Base-by-base conservation (phyloP, 441 rosid genomes). In the Gossypium lobatum region DNA sequence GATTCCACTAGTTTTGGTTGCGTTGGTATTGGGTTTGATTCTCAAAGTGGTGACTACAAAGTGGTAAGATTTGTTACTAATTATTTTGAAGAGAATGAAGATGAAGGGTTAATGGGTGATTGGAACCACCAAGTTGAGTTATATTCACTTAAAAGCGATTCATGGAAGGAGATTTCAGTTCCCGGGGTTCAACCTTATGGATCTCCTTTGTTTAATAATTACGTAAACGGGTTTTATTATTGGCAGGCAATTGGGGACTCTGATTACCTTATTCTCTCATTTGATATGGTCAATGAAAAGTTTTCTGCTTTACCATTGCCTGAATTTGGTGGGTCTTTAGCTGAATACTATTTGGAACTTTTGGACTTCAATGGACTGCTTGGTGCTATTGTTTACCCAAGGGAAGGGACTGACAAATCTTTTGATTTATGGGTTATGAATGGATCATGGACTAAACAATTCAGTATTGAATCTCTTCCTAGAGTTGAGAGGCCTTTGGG, bases 11-110 rank as follows among this genome's bases (percentile, higher is more conserved):
- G 5, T 18, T 70, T 8, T 16, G 66, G 53, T 18, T 21, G 39
- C 54, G 62, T 79, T 3, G 59, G 77, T 14, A 67, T 79, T 26
- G 83, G 80, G 11, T 73, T 76, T 0, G 75, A 72, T 60, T 45
- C 75, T 10, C 31, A 1, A 39, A 57, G 4, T n/a, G 58, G 46
- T 21, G 75, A 72, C 16, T 60, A 72, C 14, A 72, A 72, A 61
- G 68, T 72, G 3, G 34, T 72, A 6, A 39, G 75, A 72, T 72
- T 72, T n/a, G 39, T 61, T 16, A 61, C 46, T 6, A 72, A 48
- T 60, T 60, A 42, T 26, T 55, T 55, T 9, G 26, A 8, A 18
- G 25, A 45, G 28, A 16, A 42, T 16, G 14, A 18, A 18, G 80
- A 76, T 3, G 80, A 55, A 25, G 63, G 50, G 16, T 2, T 4